phyloP scores from a whole-genome alignment of 495 filamentous ascomycete genomes.

The Hypoxylon lienhwacheense region DNA sequence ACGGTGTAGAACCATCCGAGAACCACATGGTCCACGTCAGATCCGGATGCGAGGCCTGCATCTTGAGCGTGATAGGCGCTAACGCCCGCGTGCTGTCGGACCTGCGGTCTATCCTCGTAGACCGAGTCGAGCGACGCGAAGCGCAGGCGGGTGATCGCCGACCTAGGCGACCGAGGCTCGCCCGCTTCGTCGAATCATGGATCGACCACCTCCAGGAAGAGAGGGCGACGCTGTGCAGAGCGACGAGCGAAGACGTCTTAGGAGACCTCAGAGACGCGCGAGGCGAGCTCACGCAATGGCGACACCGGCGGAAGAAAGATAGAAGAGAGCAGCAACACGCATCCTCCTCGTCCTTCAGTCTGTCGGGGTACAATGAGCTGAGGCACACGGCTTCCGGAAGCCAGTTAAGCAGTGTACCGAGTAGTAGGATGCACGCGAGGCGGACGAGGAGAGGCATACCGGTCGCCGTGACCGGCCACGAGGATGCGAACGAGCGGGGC shows the following conservation, averaged over 20 bases:
- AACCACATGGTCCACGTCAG: constrained; percentile 32
- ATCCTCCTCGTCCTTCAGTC: no score
- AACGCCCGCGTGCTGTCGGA: constrained; percentile 40
- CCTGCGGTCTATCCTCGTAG: constrained; percentile 41
- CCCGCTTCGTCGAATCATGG: constrained; percentile 47
- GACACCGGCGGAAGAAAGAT: constrained; percentile 14
- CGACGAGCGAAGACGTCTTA: constrained; percentile 23
- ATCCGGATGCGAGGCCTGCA: constrained; percentile 51
- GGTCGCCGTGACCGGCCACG: constrained; percentile 25
- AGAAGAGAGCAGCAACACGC: background rate
- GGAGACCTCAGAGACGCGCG: constrained; percentile 15
- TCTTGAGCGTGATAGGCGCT: constrained; percentile 47
- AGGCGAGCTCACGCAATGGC: constrained; percentile 27
- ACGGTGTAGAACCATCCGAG: constrained; percentile 29
- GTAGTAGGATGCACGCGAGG: background rate
- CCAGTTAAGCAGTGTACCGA: constrained; percentile 14
- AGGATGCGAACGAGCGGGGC: constrained; percentile 27
- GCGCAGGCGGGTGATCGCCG: background rate
- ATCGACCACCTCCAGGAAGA: constrained; percentile 31
- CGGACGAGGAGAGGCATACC: constrained; percentile 35
- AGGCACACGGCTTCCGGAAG: constrained; percentile 6
- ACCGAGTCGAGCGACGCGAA: constrained; percentile 34
- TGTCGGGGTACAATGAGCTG: constrained; percentile 27
- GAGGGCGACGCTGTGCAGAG: constrained; percentile 18
- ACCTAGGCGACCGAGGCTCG: constrained; percentile 33